A percentile compares a stretch with the other conserved stretches of the same genome.
Evolutionary conservation across 2,329 filamentous ascomycete species (phyloP).

Genomic region (Scolecobasidium constrictum): DNA sequence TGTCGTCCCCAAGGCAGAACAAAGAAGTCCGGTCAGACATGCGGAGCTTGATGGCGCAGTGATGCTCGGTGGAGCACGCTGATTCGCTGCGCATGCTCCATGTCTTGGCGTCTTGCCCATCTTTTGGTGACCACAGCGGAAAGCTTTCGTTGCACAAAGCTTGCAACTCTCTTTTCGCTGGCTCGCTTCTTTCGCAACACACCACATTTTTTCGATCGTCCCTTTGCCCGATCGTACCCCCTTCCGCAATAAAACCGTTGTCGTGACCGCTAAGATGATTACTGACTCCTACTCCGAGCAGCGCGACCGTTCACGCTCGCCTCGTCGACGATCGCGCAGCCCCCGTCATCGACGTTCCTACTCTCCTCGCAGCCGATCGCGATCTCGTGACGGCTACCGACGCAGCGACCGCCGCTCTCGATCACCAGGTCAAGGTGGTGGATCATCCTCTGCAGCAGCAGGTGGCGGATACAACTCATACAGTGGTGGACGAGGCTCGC

Average conservation of each 20-base stretch:
- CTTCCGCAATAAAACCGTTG: not conserved
- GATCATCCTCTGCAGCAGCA: constrained; percentile 42
- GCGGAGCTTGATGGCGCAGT: not conserved
- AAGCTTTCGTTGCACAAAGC: not conserved
- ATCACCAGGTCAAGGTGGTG: constrained; percentile 59
- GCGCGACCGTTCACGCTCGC: constrained; percentile 48
- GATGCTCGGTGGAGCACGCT: not conserved
- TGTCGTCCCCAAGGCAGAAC: not conserved
- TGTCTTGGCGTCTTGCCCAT: not conserved
- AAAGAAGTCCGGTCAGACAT: not conserved
- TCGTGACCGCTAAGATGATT: not conserved
- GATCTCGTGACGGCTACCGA: constrained; percentile 53
- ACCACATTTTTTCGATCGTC: not conserved
- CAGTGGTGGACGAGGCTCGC: constrained; percentile 37
- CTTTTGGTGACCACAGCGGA: not conserved
- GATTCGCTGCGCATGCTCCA: not conserved
- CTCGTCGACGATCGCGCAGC: constrained; percentile 48
- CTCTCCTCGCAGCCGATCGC: constrained; percentile 59
- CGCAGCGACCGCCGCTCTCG: constrained; percentile 49
- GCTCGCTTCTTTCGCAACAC: not conserved
- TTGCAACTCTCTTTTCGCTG: not conserved
- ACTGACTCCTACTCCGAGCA: constrained; percentile 5
- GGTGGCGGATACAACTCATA: constrained; percentile 57
- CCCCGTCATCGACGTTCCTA: constrained; percentile 45
- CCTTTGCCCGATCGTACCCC: not conserved